Conservation (phyloP, 2,329 filamentous ascomycete genomes). For the Aspergillus eucalypticola region DNA sequence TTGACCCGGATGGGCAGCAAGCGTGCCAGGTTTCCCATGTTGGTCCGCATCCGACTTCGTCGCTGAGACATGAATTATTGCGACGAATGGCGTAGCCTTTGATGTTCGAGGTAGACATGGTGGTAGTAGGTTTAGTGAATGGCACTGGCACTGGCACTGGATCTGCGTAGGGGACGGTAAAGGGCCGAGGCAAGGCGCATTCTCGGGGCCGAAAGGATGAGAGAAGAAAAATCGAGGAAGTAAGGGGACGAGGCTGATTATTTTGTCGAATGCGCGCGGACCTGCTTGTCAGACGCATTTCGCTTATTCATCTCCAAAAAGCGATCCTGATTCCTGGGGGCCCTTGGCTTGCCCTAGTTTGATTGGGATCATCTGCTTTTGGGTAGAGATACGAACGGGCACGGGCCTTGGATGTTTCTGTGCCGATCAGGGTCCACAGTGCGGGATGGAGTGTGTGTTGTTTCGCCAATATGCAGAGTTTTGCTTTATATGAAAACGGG, state of each 20-base stretch:
- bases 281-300: background rate
- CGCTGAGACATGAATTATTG: slow-evolving; percentile 4
- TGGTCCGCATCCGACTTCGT: slow-evolving; percentile 4
- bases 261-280: background rate
- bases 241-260: background rate
- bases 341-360: background rate
- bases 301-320: background rate
- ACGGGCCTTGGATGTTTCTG: background rate
- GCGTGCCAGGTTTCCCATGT: slow-evolving; percentile 3
- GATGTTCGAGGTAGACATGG: background rate
- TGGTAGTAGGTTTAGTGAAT: background rate
- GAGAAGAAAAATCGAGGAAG: background rate
- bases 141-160: too few relatives aligned
- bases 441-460: too few relatives aligned
- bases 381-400: background rate
- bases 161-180: too few relatives aligned
- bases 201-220: background rate
- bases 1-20: slow-evolving; percentile 3
- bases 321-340: background rate
- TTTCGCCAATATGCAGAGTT: too few relatives aligned
- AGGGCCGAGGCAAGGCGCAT: background rate
- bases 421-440: background rate
- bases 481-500: too few relatives aligned
- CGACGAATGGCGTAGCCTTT: slow-evolving; percentile 3
- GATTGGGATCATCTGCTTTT: background rate